phyloP scores from a whole-genome alignment of 1,139 yeast genomes.

The Entelexis sorbosivorans region DNA sequence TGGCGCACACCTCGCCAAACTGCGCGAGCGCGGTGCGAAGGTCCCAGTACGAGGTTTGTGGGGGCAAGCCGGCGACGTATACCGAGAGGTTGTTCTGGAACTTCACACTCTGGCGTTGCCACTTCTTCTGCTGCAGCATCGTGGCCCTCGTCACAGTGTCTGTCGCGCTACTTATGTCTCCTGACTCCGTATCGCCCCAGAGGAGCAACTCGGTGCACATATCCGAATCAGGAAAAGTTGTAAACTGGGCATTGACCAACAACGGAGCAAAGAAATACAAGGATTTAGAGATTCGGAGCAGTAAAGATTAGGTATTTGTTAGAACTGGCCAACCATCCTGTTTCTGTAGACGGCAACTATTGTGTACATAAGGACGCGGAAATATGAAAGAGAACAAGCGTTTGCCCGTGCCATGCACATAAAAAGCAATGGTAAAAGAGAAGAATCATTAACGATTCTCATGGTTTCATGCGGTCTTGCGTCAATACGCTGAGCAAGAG shows the following conservation, averaged over 20 bases:
- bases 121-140: slow-evolving; percentile 1
- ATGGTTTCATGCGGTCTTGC: no score
- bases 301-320: no score
- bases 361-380: no score
- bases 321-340: no score
- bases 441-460: no score
- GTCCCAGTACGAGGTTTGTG: slow-evolving; percentile 3
- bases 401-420: no score
- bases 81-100: slow-evolving; percentile 5
- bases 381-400: no score
- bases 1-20: slow-evolving; percentile 10
- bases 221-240: neutral
- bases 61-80: slow-evolving; percentile 6
- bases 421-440: no score
- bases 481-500: no score
- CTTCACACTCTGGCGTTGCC: slow-evolving; percentile 4
- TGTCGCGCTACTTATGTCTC: neutral
- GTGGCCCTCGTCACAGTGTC: neutral
- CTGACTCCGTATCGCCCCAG: neutral
- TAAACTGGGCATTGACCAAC: neutral
- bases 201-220: neutral
- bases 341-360: no score
- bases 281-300: no score
- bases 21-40: neutral
- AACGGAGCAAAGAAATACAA: no score